Conservation (phyloP, 805 yeast genomes). For the Candida yuanshanica region DNA sequence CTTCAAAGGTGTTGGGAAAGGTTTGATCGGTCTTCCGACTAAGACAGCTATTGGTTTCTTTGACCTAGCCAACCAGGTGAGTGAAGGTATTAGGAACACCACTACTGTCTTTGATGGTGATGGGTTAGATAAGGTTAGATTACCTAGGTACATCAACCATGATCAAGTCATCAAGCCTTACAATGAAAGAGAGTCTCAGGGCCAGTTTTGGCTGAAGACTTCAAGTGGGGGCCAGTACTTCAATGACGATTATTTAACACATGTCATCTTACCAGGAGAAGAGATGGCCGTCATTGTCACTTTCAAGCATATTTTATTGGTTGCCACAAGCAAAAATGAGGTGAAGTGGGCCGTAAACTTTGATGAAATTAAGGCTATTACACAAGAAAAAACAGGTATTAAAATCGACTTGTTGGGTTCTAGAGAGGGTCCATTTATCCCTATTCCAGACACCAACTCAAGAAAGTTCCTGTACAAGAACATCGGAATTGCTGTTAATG, state of each 20-base stretch:
- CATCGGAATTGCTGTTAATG: constrained; percentile 76
- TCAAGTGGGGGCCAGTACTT: constrained; percentile 75
- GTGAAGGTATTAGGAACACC: constrained; percentile 90
- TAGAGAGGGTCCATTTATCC: constrained; percentile 67
- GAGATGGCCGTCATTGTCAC: constrained; percentile 76
- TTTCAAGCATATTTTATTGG: constrained; percentile 59
- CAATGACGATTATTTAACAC: constrained; percentile 77
- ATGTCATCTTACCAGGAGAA: constrained; percentile 74
- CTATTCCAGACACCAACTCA: constrained; percentile 62
- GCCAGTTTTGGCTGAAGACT: constrained; percentile 86
- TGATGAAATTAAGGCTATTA: constrained; percentile 60
- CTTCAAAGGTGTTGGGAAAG: constrained; percentile 89
- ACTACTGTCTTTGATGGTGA: constrained; percentile 85
- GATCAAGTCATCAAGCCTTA: constrained; percentile 74
- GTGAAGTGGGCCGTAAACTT: constrained; percentile 70
- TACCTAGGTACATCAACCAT: constrained; percentile 70
- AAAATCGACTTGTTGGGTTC: constrained; percentile 53
- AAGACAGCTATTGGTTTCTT: constrained; percentile 94
- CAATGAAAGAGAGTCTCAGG: constrained; percentile 81
- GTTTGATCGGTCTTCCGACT: constrained; percentile 92
- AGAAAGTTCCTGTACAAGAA: constrained; percentile 62
- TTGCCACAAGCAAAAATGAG: constrained; percentile 53
- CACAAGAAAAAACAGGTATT: constrained; percentile 76
- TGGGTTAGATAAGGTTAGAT: constrained; percentile 69
- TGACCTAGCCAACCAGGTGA: constrained; percentile 85